A percentile compares a stretch with the other conserved stretches of the same genome.
These are phyloP conservation scores for Aspergillus ellipticus DNA, from an alignment of 495 filamentous ascomycete species.

Conservation along the genomic window DNA sequence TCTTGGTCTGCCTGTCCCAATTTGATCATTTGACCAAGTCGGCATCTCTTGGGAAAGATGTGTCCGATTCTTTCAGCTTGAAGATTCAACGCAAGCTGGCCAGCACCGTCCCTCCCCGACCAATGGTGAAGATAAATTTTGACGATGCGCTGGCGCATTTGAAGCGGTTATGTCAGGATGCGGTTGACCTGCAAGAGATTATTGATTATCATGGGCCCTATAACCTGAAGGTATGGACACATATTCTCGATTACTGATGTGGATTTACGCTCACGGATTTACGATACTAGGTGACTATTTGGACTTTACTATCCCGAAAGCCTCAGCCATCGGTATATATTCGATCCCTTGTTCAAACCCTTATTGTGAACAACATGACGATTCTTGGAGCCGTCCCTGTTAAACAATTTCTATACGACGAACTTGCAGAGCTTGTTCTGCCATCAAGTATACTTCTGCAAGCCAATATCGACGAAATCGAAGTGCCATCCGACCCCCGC, in stretches of 20 bases:
- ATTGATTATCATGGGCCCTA: conserved; percentile 65
- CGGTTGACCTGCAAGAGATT: conserved; percentile 62
- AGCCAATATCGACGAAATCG: conserved; percentile 67
- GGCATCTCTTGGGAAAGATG: conserved; percentile 57
- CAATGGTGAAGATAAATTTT: conserved; percentile 73
- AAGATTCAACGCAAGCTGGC: conserved; percentile 87
- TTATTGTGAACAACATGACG: conserved; percentile 68
- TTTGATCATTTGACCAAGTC: conserved; percentile 53
- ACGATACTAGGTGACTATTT: conserved; percentile 51
- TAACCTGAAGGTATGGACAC: conserved; percentile 48
- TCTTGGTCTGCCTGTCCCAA: conserved; percentile 40
- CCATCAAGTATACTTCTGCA: conserved; percentile 69
- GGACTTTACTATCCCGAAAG: conserved; percentile 69
- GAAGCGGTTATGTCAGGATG: conserved; percentile 67
- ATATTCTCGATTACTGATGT: conserved; percentile 8
- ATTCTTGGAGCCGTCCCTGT: conserved; percentile 63
- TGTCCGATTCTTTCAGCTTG: conserved; percentile 76
- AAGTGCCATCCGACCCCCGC: conserved; percentile 71
- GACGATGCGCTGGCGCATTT: conserved; percentile 69
- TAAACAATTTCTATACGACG: conserved; percentile 72
- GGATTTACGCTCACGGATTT: conserved; percentile 45
- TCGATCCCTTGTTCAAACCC: conserved; percentile 71
- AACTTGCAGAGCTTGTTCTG: conserved; percentile 71
- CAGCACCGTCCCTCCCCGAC: conserved; percentile 87
- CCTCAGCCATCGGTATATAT: conserved; percentile 83